Evolutionary conservation across 108 stramenopile species (phyloP), one percentile per base, ranked within the genome.

Genomic region (Tribonema minus): DNA sequence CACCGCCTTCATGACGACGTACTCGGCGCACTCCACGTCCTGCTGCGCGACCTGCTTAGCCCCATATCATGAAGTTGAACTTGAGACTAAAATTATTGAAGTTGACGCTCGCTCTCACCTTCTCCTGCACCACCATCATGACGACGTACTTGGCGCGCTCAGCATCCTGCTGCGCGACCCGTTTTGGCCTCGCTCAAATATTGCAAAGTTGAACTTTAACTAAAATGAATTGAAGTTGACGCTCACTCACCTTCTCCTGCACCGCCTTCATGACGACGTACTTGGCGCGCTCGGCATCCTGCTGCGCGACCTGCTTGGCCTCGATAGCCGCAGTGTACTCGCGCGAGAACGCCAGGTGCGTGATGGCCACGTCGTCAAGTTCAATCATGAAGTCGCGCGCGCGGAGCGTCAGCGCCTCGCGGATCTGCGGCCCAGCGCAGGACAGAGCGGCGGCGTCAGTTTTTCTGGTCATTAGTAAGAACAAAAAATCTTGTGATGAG

Each of bases 261-360:
- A 87, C 72, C 6, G 99, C 99, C 80, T 95, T 94, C 79, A 95
- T 83, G 30, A 99, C 99, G 73, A 96, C 86, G 87, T 97, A 99
- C 83, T 95, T 94, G 62, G 97, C 96, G 46, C 97, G 90, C 80
- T 97, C 96, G 28, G 96, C 96, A 63, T 99, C 99, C 89, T 99
- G 99, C 85, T 98, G 96, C 36, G 98, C 84, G 6, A 71, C 70
- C 64, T 81, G 28, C 91, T 99, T 99, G 37, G 94, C 93, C 89
- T 99, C 99, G 27, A 99, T 97, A 37, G 99, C 99, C 37, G 89
- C 89, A 29, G 96, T 96, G 86, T 98, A 99, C 86, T 99, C 99
- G 40, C 93, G 89, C 75, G 92, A 93, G 90, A 99, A 99, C 38
- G 89, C 84, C 82, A 98, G 89, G 84, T 99, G 96, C 2, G 99